Evolutionary conservation across 1,139 yeast genomes (phyloP), one percentile per base, ranked within the genome.

Genomic region (Hyphopichia burtonii): DNA sequence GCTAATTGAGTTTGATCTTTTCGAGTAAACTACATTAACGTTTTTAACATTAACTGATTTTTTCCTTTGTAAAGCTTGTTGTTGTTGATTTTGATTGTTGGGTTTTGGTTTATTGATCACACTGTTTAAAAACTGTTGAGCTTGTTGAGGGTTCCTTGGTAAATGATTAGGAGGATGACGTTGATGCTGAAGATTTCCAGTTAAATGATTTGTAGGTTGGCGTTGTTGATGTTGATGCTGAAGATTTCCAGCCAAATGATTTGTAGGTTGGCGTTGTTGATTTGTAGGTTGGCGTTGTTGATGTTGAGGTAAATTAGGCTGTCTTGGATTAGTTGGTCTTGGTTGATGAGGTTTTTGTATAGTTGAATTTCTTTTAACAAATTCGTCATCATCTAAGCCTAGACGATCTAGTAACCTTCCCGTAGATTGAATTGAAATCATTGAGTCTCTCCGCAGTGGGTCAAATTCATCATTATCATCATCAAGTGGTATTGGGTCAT

Each of bases 321-420:
- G 34, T 40, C 20, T 41, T 38, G 11, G 46, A 38, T 22, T 38
- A 36, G 18, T 42, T 36, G 31, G 40, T 28, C 14, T 28, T 5
- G 17, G 16, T 28, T n/a, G 31, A 37, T 32, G 34, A 34, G 42
- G 44, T 37, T 36, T 32, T 34, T 37, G 39, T 31, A 34, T 25
- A 8, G 28, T 25, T 36, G 35, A 15, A 22, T 31, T 17, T 25
- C 25, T 20, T 20, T 28, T 35, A 11, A 32, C 22, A 23, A 33
- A 33, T 11, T 37, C 30, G 15, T 40, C 43, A 25, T 55, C 62
- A 27, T 62, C 66, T 18, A 63, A 48, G 7, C 55, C 61, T 23
- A 61, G 45, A 18, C 64, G 53, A 43, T 65, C 69, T 31, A 63
- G 48, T 16, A 62, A 46, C n/a, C 66, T 46, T 6, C 66, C 68